Conservation (phyloP, 106 monocot genomes). For the Acorus calamus region DNA sequence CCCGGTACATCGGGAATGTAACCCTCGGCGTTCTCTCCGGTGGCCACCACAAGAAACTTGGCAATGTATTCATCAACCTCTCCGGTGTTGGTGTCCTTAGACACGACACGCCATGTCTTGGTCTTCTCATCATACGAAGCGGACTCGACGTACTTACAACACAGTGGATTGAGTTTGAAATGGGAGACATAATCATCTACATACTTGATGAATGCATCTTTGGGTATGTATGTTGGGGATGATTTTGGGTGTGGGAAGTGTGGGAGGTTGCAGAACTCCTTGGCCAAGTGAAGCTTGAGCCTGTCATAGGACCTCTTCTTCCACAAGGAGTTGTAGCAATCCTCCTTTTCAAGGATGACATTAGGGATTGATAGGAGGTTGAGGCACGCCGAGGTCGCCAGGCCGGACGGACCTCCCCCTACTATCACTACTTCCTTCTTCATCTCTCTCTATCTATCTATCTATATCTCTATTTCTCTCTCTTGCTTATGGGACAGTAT, state of each 20-base stretch:
- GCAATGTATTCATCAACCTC: not conserved
- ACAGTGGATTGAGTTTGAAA: slow-evolving; percentile 3
- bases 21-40: slow-evolving; percentile 14
- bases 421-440: slow-evolving; percentile 10
- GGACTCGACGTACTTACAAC: not conserved
- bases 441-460: not conserved
- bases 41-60: slow-evolving; percentile 19
- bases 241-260: slow-evolving; percentile 1
- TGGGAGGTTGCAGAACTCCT: slow-evolving; percentile 16
- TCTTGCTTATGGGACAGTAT: not conserved
- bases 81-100: not conserved
- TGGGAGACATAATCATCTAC: slow-evolving; percentile 6
- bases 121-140: not conserved
- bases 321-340: slow-evolving; percentile 15
- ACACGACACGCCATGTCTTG: not conserved
- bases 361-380: not conserved
- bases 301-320: slow-evolving; percentile 12
- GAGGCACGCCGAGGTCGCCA: slow-evolving; percentile 21
- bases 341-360: slow-evolving; percentile 9
- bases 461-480: slow-evolving; percentile 2
- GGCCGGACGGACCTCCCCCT: slow-evolving; percentile 18
- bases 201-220: slow-evolving; percentile 11
- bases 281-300: slow-evolving; percentile 19
- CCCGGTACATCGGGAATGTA: slow-evolving; percentile 12
- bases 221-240: slow-evolving; percentile 5